phyloP scores from a whole-genome alignment of 768 basidiomycete genomes.

The Hemileccinum rubropunctum region DNA sequence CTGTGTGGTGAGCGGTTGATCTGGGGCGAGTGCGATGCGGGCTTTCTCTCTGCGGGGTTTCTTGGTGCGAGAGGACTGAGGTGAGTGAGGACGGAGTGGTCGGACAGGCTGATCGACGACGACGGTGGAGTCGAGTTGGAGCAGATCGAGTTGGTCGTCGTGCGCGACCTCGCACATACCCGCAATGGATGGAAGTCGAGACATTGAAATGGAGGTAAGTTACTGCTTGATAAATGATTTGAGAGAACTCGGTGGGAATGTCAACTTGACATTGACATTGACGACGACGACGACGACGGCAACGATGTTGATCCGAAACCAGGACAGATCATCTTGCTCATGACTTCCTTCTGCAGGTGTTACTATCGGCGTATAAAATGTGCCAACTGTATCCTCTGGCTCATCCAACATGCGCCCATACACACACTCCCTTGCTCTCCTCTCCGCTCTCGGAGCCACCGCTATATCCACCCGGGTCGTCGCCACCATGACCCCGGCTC shows the following conservation, averaged over 20 bases:
- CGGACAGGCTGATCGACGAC: not conserved
- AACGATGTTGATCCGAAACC: not conserved
- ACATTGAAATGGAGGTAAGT: too few species aligned
- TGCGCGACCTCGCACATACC: too few species aligned
- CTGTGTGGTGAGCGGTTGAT: slow-evolving; percentile 79
- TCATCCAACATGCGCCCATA: not conserved
- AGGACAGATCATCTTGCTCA: too few species aligned
- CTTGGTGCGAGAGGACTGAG: slow-evolving; percentile 4
- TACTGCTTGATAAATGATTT: not conserved
- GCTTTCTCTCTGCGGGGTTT: slow-evolving; percentile 55
- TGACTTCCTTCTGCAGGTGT: too few species aligned
- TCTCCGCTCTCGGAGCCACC: not conserved
- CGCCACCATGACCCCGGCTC: slow-evolving; percentile 24
- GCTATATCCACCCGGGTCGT: slow-evolving; percentile 10
- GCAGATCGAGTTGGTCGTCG: too few species aligned
- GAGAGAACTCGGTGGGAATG: not conserved
- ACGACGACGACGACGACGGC: too few species aligned
- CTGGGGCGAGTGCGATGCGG: slow-evolving; percentile 65
- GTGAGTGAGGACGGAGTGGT: not conserved
- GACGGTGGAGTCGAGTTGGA: too few species aligned
- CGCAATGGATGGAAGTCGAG: too few species aligned
- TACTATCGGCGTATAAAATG: too few species aligned
- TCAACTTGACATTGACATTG: not conserved
- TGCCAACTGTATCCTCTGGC: not conserved
- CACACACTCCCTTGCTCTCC: too few species aligned